Base-by-base conservation (phyloP, 2,329 filamentous ascomycete species). In the Apiospora aurea region DNA sequence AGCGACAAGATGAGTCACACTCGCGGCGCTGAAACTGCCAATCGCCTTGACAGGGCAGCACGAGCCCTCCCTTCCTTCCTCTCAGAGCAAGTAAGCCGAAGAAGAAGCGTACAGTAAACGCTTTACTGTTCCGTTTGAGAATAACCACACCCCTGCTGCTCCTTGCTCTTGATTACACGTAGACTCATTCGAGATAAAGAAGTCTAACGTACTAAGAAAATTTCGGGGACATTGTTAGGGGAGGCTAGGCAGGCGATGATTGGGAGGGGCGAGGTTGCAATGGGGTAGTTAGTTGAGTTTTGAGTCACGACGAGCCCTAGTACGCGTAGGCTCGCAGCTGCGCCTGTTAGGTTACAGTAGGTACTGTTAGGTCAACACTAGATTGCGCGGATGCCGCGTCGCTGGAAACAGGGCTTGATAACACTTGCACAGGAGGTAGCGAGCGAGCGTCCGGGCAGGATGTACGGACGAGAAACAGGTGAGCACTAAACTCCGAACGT, bases 341-440 rank as follows among this genome's bases (percentile, higher is more conserved):
- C 51, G 26, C 16, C 29, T 43, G 41, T 8, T n/a, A 10, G 5
- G 46, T 47, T 47, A n/a, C n/a, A n/a, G n/a, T n/a, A n/a, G n/a
- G n/a, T n/a, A 21, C 8, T 21, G 46, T 21, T 29, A 57, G 57
- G 57, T 64, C 41, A 64, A 34, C 34, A 64, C 57, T 64, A 64
- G 57, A 64, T 64, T 64, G 34, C 57, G 57, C 57, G 57, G 57
- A 61, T 29, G 53, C 57, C 57, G 57, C 57, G 34, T 64, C 34
- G 57, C 57, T 64, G 34, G 57, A 34, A 64, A 64, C 57, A 64
- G 57, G 57, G 57, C 57, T 41, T 21, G 57, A 64, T 41, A 21
- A 41, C 29, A 29, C 16, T 38, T 38, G 16, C 34, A 14, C 44
- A 46, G 44, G 44, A 21, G 21, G 53, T 61, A 61, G 53, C 53